phyloP scores from a whole-genome alignment of 208 protist genomes.

The Lotmaria passim region DNA sequence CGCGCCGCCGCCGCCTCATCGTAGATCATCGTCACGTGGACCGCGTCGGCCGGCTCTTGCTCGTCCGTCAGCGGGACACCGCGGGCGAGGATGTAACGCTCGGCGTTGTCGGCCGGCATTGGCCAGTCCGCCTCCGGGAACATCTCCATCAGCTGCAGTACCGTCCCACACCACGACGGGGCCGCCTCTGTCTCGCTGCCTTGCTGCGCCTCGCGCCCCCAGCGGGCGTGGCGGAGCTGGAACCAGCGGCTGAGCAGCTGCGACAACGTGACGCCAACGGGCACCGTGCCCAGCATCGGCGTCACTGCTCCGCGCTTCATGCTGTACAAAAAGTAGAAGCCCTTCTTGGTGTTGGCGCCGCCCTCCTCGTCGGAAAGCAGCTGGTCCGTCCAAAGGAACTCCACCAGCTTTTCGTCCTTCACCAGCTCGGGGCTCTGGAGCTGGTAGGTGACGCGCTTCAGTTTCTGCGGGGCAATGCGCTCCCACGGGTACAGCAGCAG shows the following conservation, averaged over 20 bases:
- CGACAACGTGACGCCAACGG: slow-evolving; percentile 42
- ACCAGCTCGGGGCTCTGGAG: slow-evolving; percentile 33
- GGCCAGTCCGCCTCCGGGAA: slow-evolving; percentile 56
- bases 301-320: slow-evolving; percentile 42
- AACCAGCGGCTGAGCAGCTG: slow-evolving; percentile 73
- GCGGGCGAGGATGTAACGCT: slow-evolving; percentile 39
- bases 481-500: slow-evolving; percentile 57
- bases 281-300: slow-evolving; percentile 31
- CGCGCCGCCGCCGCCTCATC: slow-evolving; percentile 19
- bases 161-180: slow-evolving; percentile 59
- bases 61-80: slow-evolving; percentile 41
- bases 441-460: slow-evolving; percentile 58
- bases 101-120: slow-evolving; percentile 24
- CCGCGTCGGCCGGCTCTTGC: not conserved
- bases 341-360: slow-evolving; percentile 71
- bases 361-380: slow-evolving; percentile 81
- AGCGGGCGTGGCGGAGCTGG: slow-evolving; percentile 76
- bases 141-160: slow-evolving; percentile 65
- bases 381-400: slow-evolving; percentile 69
- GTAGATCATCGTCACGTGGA: slow-evolving; percentile 19
- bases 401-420: slow-evolving; percentile 49
- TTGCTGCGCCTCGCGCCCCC: slow-evolving; percentile 56
- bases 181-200: slow-evolving; percentile 44
- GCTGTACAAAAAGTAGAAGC: slow-evolving; percentile 89
- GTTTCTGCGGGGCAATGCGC: slow-evolving; percentile 53